A percentile compares a stretch with the other conserved stretches of the same genome.
phyloP scores from a whole-genome alignment of 2,329 filamentous ascomycete species.

The Talaromyces rugulosus region DNA sequence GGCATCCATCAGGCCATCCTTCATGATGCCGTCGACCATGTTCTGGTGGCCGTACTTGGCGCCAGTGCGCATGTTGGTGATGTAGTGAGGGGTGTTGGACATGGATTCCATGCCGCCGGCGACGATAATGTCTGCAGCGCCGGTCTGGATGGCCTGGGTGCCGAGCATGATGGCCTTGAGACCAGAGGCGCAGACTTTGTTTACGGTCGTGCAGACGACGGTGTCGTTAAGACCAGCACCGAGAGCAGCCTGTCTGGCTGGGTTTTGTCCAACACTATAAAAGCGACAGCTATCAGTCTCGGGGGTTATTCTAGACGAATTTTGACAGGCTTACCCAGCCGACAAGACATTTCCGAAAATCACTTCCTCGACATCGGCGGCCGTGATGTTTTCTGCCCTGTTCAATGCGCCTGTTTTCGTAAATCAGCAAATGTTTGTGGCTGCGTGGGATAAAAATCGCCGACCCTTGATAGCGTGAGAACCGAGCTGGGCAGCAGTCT shows the following conservation, averaged over 20 bases:
- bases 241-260: constrained; percentile 89
- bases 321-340: constrained; percentile 67
- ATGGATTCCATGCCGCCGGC: constrained; percentile 97
- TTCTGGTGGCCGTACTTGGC: constrained; percentile 91
- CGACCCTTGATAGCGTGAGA: constrained; percentile 86
- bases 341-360: constrained; percentile 98
- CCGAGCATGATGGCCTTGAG: constrained; percentile 93
- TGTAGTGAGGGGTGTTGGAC: constrained; percentile 96
- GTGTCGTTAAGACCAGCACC: constrained; percentile 77
- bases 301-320: background rate
- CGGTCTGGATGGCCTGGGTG: constrained; percentile 95
- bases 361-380: constrained; percentile 88
- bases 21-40: constrained; percentile 85
- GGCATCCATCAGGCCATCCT: constrained; percentile 90
- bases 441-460: background rate
- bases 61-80: constrained; percentile 78
- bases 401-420: constrained; percentile 68
- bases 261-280: constrained; percentile 84
- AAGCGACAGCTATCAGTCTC: background rate
- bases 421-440: background rate
- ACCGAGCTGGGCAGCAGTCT: constrained; percentile 82
- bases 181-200: constrained; percentile 97
- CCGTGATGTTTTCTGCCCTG: constrained; percentile 79
- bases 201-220: constrained; percentile 85
- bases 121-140: constrained; percentile 87